Conservation (phyloP, 192 early-diverging fungal species). For the Backusella parvicylindrica region DNA sequence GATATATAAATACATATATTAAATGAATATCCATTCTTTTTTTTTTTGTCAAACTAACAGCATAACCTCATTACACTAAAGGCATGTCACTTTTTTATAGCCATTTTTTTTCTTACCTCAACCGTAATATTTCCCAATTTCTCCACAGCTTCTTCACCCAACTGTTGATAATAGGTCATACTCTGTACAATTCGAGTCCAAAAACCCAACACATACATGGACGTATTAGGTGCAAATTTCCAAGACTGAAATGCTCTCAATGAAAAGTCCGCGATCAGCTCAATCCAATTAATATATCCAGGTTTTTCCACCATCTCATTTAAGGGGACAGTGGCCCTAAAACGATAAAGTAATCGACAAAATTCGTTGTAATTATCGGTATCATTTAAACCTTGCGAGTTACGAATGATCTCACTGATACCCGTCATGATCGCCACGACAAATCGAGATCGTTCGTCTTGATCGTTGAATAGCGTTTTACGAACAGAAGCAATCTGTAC, state of each 20-base stretch:
- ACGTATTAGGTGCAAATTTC: slow-evolving; percentile 74
- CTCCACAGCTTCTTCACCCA: slow-evolving; percentile 7
- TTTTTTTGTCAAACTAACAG: too few relatives aligned
- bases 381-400: slow-evolving; percentile 61
- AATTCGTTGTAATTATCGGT: slow-evolving; percentile 84
- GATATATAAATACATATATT: slow-evolving; percentile 8
- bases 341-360: slow-evolving; percentile 76
- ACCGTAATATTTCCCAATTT: slow-evolving; percentile 51
- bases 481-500: slow-evolving; percentile 77
- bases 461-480: slow-evolving; percentile 81
- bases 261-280: slow-evolving; percentile 60
- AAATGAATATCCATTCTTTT: too few relatives aligned
- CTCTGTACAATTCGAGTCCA: slow-evolving; percentile 80
- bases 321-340: slow-evolving; percentile 79
- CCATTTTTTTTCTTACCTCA: slow-evolving; percentile 24
- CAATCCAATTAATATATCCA: slow-evolving; percentile 65
- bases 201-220: slow-evolving; percentile 77
- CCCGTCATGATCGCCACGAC: slow-evolving; percentile 69
- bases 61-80: too few relatives aligned
- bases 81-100: not conserved
- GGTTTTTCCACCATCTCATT: slow-evolving; percentile 74
- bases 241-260: slow-evolving; percentile 58
- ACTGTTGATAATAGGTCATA: slow-evolving; percentile 38
- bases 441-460: slow-evolving; percentile 64
- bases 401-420: slow-evolving; percentile 61